Evolutionary conservation across 805 yeast genomes (phyloP).

Genomic region (Teunomyces lycoperdinae): DNA sequence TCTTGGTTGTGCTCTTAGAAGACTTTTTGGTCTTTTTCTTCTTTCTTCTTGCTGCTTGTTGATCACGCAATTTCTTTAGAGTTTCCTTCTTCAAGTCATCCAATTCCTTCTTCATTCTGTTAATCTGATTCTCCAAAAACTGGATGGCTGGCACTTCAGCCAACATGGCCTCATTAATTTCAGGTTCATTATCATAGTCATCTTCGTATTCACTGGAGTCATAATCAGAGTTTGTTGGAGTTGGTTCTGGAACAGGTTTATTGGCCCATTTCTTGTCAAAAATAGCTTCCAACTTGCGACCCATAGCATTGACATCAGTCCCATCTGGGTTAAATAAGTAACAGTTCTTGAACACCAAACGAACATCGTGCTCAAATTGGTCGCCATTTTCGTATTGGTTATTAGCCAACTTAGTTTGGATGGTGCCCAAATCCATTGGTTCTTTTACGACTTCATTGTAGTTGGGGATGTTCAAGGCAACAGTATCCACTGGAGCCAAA

Average conservation of each 20-base stretch:
- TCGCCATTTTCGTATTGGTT: conserved; percentile 88
- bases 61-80: conserved; percentile 62
- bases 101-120: conserved; percentile 80
- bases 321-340: conserved; percentile 94
- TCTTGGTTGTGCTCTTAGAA: conserved; percentile 5
- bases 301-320: conserved; percentile 95
- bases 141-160: conserved; percentile 88
- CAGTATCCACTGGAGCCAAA: conserved; percentile 91
- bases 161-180: conserved; percentile 49
- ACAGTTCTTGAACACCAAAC: conserved; percentile 84
- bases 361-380: conserved; percentile 79
- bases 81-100: conserved; percentile 78
- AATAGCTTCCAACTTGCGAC: conserved; percentile 81
- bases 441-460: conserved; percentile 81
- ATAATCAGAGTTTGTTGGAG: conserved; percentile 51
- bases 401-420: conserved; percentile 74
- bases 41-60: conserved; percentile 52
- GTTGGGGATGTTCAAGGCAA: conserved; percentile 88
- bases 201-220: conserved; percentile 30
- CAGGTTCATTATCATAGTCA: conserved; percentile 53
- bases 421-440: conserved; percentile 94
- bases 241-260: conserved; percentile 59
- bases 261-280: conserved; percentile 89
- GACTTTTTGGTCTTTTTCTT: conserved; percentile 38
- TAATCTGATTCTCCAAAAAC: conserved; percentile 81